phyloP scores from a whole-genome alignment of 179 eudicot species.

The Sideroxylon spinosum region DNA sequence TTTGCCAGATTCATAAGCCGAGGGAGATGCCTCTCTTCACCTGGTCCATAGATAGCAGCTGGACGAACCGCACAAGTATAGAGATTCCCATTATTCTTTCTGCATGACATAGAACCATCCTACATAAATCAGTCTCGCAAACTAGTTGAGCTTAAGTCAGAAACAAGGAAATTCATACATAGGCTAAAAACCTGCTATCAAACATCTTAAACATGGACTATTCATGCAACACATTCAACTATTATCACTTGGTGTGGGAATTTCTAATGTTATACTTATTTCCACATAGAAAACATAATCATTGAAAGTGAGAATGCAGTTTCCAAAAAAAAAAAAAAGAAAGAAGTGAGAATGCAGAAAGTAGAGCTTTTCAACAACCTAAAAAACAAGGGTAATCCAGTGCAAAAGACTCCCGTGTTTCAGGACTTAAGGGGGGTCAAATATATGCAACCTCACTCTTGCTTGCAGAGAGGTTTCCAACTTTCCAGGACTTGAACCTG shows the following conservation, averaged over 20 bases:
- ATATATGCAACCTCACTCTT: too few species aligned
- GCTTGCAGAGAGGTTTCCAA: too few species aligned
- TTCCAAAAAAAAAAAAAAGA: background rate
- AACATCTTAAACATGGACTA: background rate
- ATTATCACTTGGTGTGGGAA: background rate
- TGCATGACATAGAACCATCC: conserved; percentile 31
- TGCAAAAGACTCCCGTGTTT: too few species aligned
- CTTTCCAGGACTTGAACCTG: too few species aligned
- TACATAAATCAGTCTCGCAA: conserved; percentile 5
- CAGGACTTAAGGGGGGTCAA: too few species aligned
- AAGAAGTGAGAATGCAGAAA: background rate
- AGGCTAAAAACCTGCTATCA: background rate
- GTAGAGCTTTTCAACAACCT: background rate
- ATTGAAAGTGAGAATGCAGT: background rate
- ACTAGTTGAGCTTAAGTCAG: background rate
- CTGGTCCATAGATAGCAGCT: conserved; percentile 95
- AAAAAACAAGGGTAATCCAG: background rate
- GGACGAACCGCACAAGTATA: conserved; percentile 90
- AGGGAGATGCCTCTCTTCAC: conserved; percentile 88
- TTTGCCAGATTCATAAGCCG: conserved; percentile 63
- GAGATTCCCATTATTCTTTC: conserved; percentile 64
- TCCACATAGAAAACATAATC: background rate
- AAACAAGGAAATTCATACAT: background rate
- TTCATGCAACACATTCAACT: background rate
- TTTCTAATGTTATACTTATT: background rate